A percentile compares a stretch with the other conserved stretches of the same genome.
Conservation (phyloP, 2,329 filamentous ascomycete species). For the Zasmidium angulare region DNA sequence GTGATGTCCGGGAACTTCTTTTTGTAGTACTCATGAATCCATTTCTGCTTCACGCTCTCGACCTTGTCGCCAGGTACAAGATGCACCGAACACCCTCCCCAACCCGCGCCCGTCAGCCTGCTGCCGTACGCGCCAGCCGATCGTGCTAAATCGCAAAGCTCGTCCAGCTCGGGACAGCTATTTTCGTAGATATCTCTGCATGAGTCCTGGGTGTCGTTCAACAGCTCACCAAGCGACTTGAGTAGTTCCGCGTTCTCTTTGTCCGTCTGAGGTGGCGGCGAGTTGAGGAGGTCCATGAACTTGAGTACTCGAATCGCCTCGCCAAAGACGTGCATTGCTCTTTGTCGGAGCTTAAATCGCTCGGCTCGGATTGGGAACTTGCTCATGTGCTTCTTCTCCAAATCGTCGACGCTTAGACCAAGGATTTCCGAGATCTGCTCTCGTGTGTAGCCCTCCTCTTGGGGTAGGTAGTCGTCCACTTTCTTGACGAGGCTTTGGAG, state of each 20-base stretch:
- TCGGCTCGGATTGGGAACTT: conserved; percentile 88
- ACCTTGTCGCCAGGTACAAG: conserved; percentile 83
- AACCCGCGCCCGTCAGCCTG: conserved; percentile 86
- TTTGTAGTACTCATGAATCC: conserved; percentile 79
- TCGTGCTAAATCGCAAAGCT: conserved; percentile 77
- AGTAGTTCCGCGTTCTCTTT: conserved; percentile 66
- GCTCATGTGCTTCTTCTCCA: conserved; percentile 77
- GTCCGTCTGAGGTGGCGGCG: conserved; percentile 43
- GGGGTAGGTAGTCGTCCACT: conserved; percentile 67
- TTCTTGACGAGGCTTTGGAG: conserved; percentile 71
- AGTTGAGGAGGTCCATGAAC: conserved; percentile 74
- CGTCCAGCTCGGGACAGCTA: conserved; percentile 88
- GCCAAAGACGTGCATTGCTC: conserved; percentile 85
- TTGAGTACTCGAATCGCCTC: conserved; percentile 83
- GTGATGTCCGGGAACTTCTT: conserved; percentile 67
- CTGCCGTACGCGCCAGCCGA: conserved; percentile 80
- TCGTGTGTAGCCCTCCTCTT: conserved; percentile 82
- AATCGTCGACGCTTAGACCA: conserved; percentile 65
- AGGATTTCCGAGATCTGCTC: conserved; percentile 77
- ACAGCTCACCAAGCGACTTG: conserved; percentile 70
- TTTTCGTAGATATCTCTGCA: conserved; percentile 89
- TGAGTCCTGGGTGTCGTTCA: conserved; percentile 87
- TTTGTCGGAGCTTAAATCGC: conserved; percentile 81
- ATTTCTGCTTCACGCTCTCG: conserved; percentile 70
- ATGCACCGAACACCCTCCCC: conserved; percentile 96